Percentiles rank a stretch among this genome's conserved stretches.
Evolutionary conservation across 179 eudicot species (phyloP).

Genomic region (Vitellaria paradoxa): DNA sequence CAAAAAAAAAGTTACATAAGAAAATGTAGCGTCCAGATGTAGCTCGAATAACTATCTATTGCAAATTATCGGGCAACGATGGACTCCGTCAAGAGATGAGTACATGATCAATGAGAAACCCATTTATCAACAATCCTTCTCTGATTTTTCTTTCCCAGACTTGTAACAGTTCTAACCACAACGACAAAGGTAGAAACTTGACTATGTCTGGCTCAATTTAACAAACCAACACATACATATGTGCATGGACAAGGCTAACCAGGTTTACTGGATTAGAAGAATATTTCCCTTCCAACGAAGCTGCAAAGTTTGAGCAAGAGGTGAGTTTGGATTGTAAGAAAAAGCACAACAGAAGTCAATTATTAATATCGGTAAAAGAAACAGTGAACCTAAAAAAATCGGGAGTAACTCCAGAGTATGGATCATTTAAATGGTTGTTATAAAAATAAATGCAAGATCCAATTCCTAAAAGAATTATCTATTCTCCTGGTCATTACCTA

Average conservation of each 20-base stretch:
- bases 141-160: slow-evolving; percentile 41
- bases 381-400: too few relatives aligned
- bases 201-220: slow-evolving; percentile 1
- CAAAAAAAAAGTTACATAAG: neutral
- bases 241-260: neutral
- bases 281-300: neutral
- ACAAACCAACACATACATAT: too few relatives aligned
- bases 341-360: neutral
- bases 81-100: slow-evolving; percentile 37
- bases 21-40: slow-evolving; percentile 15
- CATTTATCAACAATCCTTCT: slow-evolving; percentile 23
- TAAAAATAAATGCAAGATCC: neutral
- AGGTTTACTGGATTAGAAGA: neutral
- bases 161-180: slow-evolving; percentile 37
- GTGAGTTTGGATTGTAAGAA: neutral
- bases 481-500: neutral
- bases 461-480: neutral
- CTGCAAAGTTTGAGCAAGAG: neutral
- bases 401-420: neutral
- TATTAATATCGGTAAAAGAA: neutral
- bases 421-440: neutral
- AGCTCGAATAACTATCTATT: slow-evolving; percentile 16
- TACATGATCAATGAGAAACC: slow-evolving; percentile 33
- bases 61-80: slow-evolving; percentile 29
- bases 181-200: slow-evolving; percentile 12